Base-by-base conservation (phyloP, 176 grass and related monocot species). In the Oryza glumipatula region DNA sequence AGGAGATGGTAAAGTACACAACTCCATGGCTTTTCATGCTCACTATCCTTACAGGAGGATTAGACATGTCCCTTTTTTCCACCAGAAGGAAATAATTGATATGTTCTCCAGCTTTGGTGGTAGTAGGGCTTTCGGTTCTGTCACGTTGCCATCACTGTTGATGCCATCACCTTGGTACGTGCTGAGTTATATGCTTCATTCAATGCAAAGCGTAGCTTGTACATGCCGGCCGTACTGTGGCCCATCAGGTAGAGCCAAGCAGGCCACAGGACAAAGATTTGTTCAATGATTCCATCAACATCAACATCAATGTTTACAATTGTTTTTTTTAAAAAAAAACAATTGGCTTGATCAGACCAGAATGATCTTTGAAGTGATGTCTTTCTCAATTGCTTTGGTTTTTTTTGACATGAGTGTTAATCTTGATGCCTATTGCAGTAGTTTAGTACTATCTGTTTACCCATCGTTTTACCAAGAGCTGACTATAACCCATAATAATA, bases 111-210 rank as follows among this genome's bases (percentile, higher is more conserved):
- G 63, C 64, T 76, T 76, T 4, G 15, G 1, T 41, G 56, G 49
- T 44, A 44, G 49, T 44, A 44, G 71, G 41, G 15, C 11, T 76
- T 19, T 72, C 19, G 23, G 83, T 67, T 72, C 72, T 4, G 73
- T 86, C 88, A 78, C 78, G 60, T 73, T 90, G 83, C 33, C 2
- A 10, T 11, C 45, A 86, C 78, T 89, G 78, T 77, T 85, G 65
- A 65, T 71, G 30, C 33, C 66, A 85, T 82, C 70, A 49, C 21
- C 51, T 7, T 10, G 22, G 75, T 73, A 56, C 38, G 4, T 17
- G 39, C 41, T 83, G 67, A 64, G 75, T 45, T 54, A 73, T 54
- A 73, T 45, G 74, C 56, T 54, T 56, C 58, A 76, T 83, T 74
- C 36, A 80, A 74, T 80, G 38, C 77, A 22, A 74, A 79, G 68